Evolutionary conservation across 257 asterid genomes (phyloP), one percentile per base, ranked within the genome.

Genomic region (Nicotiana benthamiana): DNA sequence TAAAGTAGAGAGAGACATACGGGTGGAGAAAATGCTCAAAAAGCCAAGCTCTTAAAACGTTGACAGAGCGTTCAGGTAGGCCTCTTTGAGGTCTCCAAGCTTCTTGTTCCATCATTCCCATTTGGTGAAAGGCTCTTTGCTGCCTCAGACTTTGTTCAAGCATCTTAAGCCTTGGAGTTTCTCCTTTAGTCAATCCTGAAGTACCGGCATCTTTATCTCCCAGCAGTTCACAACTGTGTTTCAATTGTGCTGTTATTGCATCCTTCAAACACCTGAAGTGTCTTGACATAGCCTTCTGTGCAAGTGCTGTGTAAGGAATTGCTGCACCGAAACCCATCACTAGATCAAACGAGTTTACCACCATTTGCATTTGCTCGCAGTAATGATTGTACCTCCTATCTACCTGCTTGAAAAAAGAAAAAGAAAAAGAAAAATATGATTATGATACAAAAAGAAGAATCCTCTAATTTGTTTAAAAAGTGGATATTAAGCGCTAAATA

Each of bases 11-110:
- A 13, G 54, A 60, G 34, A 84, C 99, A 83, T 94, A 96, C 99
- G 99, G 99, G 86, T 96, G 93, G 9, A 96, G 88, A 80, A 96
- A 96, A 89, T 96, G 99, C 84, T 96, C 98, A 75, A 96, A 96
- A 83, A 96, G 98, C 99, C 99, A 96, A 56, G 99, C 97, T 80
- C 99, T 84, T 79, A 96, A 86, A 63, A 93, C 90, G 88, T 92
- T 96, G 79, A 96, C 98, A 0, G 99, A 96, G 6, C 98, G 87
- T 82, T 94, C 98, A n/a, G 99, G 99, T 84, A 96, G 59, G 1
- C 99, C 99, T 36, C 99, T 70, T 62, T 94, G 99, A 3, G 99
- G 99, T 80, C 99, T 75, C 99, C 99, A 96, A 0, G 98, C 99
- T 83, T 94, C 98, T 80, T 96, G 99, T 62, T 96, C 98, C 97